Percentiles rank a stretch among this genome's conserved stretches.
Conservation (phyloP, 192 early-diverging fungal species). For the Coemansia sp. region DNA sequence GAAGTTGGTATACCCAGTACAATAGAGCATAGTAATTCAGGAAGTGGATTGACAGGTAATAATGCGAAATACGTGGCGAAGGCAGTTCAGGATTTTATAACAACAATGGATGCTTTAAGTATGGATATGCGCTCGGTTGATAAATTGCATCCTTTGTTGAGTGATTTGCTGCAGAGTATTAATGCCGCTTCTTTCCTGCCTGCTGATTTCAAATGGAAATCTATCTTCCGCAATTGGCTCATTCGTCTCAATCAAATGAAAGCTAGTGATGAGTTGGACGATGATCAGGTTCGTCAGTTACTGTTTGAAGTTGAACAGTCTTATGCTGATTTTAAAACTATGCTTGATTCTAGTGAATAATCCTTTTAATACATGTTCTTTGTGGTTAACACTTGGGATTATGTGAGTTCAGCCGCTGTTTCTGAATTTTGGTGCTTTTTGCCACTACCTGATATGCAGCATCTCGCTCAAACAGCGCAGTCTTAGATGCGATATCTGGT, state of each 20-base stretch:
- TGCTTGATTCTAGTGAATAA: conserved; percentile 36
- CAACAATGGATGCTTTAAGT: conserved; percentile 84
- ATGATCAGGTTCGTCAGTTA: conserved; percentile 86
- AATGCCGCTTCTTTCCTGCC: conserved; percentile 79
- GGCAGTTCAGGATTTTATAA: conserved; percentile 82
- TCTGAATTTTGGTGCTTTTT: too few relatives aligned
- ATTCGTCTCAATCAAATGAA: conserved; percentile 90
- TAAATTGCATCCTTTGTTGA: conserved; percentile 83
- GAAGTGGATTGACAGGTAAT: conserved; percentile 46
- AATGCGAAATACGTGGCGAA: conserved; percentile 83
- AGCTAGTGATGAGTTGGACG: conserved; percentile 81
- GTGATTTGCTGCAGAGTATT: conserved; percentile 82
- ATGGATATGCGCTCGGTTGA: conserved; percentile 84
- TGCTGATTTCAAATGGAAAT: conserved; percentile 76
- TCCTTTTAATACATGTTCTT: background rate
- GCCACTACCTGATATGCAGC: too few relatives aligned
- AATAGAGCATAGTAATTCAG: conserved; percentile 78
- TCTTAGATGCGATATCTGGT: too few relatives aligned
- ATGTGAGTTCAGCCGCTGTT: too few relatives aligned
- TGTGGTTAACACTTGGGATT: too few relatives aligned
- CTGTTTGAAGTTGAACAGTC: conserved; percentile 86
- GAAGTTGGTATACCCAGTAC: conserved; percentile 97
- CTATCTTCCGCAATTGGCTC: conserved; percentile 84
- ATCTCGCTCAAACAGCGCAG: too few relatives aligned
- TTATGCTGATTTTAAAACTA: conserved; percentile 65